Evolutionary conservation across 116 monocot species (phyloP).

Genomic region (Zostera marina): DNA sequence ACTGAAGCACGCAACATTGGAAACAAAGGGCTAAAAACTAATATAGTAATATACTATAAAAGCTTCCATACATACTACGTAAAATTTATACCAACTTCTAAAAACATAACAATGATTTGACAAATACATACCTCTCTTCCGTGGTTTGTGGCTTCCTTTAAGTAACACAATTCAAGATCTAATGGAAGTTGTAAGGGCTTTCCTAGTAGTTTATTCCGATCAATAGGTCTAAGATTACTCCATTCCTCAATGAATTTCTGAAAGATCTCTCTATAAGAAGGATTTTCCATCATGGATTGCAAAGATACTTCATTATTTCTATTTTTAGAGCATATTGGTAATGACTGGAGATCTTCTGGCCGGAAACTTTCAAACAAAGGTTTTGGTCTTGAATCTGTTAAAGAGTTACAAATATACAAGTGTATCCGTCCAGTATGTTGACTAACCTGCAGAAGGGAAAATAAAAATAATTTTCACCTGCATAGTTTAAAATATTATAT

Average conservation of each 20-base stretch:
- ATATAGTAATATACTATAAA: too few species aligned
- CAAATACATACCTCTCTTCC: conserved; percentile 33
- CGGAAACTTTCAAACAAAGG: conserved; percentile 69
- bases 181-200: conserved; percentile 93
- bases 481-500: not conserved
- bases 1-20: too few species aligned
- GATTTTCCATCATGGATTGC: conserved; percentile 31
- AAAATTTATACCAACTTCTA: not conserved
- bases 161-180: conserved; percentile 57
- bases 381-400: conserved; percentile 57
- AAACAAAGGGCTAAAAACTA: too few species aligned
- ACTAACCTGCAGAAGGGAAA: conserved; percentile 47
- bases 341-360: conserved; percentile 59
- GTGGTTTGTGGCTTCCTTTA: conserved; percentile 69
- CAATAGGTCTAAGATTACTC: conserved; percentile 70
- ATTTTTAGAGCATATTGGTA: conserved; percentile 10
- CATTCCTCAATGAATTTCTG: conserved; percentile 60
- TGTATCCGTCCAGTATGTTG: conserved; percentile 75
- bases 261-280: conserved; percentile 32
- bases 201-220: conserved; percentile 63
- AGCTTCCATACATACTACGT: not conserved
- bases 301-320: conserved; percentile 11
- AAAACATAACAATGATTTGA: not conserved
- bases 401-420: conserved; percentile 60
- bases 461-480: not conserved